Evolutionary conservation across 345 rosid genomes (phyloP).

Genomic region (Viola odorata): DNA sequence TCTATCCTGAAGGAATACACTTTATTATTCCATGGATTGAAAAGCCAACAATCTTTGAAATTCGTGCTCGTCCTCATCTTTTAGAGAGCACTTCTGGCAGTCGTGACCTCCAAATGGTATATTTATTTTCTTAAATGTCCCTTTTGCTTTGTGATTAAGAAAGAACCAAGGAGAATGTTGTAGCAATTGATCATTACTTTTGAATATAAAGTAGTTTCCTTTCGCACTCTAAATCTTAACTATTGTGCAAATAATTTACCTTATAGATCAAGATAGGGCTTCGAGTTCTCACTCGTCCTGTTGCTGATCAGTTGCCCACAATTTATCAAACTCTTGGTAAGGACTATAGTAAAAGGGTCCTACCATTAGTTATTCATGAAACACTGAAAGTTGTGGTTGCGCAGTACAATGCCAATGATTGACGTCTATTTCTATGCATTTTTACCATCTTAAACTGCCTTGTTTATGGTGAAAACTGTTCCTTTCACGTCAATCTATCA

Average conservation of each 20-base stretch:
- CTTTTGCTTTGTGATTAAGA: slow-evolving; percentile 5
- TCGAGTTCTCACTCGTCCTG: slow-evolving; percentile 88
- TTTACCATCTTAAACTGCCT: too few relatives aligned
- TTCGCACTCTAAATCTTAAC: too few relatives aligned
- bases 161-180: too few relatives aligned
- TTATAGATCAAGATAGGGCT: slow-evolving; percentile 85
- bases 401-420: slow-evolving; percentile 90
- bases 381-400: slow-evolving; percentile 92
- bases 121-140: not conserved
- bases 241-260: too few relatives aligned
- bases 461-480: too few relatives aligned
- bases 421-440: too few relatives aligned
- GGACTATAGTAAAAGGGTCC: slow-evolving; percentile 76
- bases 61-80: slow-evolving; percentile 83
- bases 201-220: too few relatives aligned
- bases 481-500: too few relatives aligned
- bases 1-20: slow-evolving; percentile 92
- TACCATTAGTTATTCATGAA: slow-evolving; percentile 90
- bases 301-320: slow-evolving; percentile 60
- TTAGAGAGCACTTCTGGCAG: slow-evolving; percentile 94
- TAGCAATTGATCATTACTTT: too few relatives aligned
- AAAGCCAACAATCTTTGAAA: slow-evolving; percentile 83
- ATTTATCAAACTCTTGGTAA: slow-evolving; percentile 79
- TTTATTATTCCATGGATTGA: slow-evolving; percentile 89
- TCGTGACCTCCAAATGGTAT: slow-evolving; percentile 94